Percentiles rank a stretch among this genome's conserved stretches.
phyloP scores from a whole-genome alignment of 164 flowering plant species.

The Stephania japonica region DNA sequence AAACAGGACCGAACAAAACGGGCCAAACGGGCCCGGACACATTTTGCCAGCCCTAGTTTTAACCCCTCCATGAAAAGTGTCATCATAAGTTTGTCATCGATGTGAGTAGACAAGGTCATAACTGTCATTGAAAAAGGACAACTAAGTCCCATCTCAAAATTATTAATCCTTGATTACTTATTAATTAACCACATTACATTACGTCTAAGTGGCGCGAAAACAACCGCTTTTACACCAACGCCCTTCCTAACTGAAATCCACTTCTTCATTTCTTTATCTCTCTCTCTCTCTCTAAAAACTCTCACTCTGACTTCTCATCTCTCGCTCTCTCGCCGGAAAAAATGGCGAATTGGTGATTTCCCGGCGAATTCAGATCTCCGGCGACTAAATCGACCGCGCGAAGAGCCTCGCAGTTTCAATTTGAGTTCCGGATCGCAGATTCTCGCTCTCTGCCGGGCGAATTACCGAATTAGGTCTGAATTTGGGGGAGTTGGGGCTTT shows the following conservation, averaged over 20 bases:
- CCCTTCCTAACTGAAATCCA: constrained; percentile 12
- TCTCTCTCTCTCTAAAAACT: background rate
- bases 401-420: background rate
- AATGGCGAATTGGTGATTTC: background rate
- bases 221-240: constrained; percentile 19
- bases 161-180: background rate
- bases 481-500: background rate
- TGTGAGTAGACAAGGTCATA: background rate
- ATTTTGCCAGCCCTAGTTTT: too few species aligned
- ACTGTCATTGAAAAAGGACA: background rate
- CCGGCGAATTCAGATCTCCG: background rate
- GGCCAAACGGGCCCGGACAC: too few species aligned
- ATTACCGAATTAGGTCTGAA: background rate
- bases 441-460: background rate
- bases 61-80: too few species aligned
- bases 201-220: constrained; percentile 40
- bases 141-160: background rate
- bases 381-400: background rate
- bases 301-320: background rate
- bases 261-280: background rate
- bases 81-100: background rate
- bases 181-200: background rate
- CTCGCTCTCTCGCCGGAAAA: constrained; percentile 6
- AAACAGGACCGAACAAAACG: too few species aligned
- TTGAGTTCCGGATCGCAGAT: constrained; percentile 1